These are phyloP conservation scores for Candida vartiovaarae DNA, from an alignment of 805 yeast species.

Conservation along the genomic window DNA sequence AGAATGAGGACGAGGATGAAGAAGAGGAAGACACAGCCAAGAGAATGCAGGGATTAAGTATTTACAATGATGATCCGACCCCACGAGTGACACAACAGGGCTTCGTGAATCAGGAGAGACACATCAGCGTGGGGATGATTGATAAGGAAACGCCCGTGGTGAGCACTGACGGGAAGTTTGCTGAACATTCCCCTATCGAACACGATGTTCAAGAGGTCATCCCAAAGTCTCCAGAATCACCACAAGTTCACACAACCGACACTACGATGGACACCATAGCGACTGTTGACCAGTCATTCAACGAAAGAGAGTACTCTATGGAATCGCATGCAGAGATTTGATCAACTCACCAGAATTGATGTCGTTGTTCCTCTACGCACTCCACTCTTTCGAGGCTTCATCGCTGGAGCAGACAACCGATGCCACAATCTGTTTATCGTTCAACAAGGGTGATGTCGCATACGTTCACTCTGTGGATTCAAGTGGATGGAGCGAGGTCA, in stretches of 20 bases:
- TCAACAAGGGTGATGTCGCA: slow-evolving; percentile 61
- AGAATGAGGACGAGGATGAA: no score
- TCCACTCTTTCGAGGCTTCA: slow-evolving; percentile 51
- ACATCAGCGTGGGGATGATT: background rate
- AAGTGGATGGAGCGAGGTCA: slow-evolving; percentile 87
- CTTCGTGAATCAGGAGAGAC: slow-evolving; percentile 1
- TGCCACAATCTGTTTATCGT: slow-evolving; percentile 66
- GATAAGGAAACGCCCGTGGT: slow-evolving; percentile 8
- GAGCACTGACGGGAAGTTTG: background rate
- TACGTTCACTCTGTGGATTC: slow-evolving; percentile 74
- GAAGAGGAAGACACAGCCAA: no score
- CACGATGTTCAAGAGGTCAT: no score
- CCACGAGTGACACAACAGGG: slow-evolving; percentile 10
- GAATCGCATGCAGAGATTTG: background rate
- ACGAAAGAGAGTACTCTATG: no score
- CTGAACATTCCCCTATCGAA: no score
- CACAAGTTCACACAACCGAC: no score
- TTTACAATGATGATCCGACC: slow-evolving; percentile 19
- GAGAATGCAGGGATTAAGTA: background rate
- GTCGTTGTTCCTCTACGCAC: slow-evolving; percentile 47
- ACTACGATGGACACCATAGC: no score
- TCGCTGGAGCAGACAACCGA: slow-evolving; percentile 59
- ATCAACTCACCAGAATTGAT: background rate
- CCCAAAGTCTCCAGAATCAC: no score
- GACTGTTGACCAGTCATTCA: no score